These are phyloP conservation scores for Pichia membranifaciens DNA, from an alignment of 805 yeast species.

Conservation along the genomic window DNA sequence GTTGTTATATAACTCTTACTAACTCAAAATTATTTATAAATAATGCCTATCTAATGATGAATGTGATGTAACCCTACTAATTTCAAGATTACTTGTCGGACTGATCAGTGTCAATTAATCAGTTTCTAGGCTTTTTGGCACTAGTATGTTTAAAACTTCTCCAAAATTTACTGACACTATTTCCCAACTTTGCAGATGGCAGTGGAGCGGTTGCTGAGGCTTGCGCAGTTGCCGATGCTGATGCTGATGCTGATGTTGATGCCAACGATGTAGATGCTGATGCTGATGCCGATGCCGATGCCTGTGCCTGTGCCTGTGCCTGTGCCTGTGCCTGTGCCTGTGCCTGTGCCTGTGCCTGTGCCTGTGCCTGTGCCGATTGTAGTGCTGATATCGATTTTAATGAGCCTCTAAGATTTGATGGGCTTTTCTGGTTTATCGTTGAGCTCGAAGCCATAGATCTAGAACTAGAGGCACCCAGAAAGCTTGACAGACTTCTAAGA, in stretches of 20 bases:
- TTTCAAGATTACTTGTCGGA: no score
- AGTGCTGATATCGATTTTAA: background rate
- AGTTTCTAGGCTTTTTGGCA: background rate
- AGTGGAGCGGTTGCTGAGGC: background rate
- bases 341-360: no score
- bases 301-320: no score
- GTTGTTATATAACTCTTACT: no score
- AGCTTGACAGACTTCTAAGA: slow-evolving; percentile 6
- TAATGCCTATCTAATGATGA: background rate
- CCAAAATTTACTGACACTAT: slow-evolving; percentile 9
- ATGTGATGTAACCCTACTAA: no score
- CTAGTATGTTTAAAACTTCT: slow-evolving; percentile 3
- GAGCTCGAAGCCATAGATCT: background rate
- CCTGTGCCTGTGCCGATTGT: no score
- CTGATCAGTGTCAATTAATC: background rate
- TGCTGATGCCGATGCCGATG: no score
- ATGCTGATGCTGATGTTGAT: background rate
- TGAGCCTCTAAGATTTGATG: background rate
- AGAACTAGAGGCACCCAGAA: slow-evolving; percentile 10
- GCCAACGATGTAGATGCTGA: background rate
- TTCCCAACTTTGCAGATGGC: background rate
- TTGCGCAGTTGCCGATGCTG: background rate
- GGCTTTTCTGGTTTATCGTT: background rate
- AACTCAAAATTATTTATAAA: background rate
- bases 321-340: no score